phyloP scores from a whole-genome alignment of 148 eudicot species.

The Fallopia convolvulus region DNA sequence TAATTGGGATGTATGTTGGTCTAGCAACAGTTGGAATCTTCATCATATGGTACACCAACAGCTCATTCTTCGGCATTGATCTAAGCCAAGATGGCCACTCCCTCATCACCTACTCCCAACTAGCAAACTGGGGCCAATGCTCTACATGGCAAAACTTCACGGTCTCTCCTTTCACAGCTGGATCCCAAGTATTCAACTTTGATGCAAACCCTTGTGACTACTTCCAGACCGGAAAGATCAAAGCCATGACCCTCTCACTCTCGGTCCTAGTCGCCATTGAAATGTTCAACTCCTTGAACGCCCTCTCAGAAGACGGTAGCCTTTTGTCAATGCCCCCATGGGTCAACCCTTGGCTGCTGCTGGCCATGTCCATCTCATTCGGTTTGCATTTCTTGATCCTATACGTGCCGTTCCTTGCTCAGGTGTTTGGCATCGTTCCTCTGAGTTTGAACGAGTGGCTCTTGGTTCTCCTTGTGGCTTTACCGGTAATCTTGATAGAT shows the following conservation, averaged over 20 bases:
- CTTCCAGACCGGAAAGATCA: constrained; percentile 34
- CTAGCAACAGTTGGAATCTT: constrained; percentile 47
- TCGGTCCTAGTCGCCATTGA: constrained; percentile 43
- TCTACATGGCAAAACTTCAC: constrained; percentile 31
- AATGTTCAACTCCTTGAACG: constrained; percentile 57
- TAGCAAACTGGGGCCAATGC: constrained; percentile 43
- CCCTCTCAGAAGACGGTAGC: constrained; percentile 44
- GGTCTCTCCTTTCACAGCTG: constrained; percentile 37
- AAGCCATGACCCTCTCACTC: constrained; percentile 47
- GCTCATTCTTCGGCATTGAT: constrained; percentile 43
- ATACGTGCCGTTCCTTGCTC: constrained; percentile 44
- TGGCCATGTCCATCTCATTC: constrained; percentile 43
- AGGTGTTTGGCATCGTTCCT: constrained; percentile 40
- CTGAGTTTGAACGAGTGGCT: constrained; percentile 44
- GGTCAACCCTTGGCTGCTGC: constrained; percentile 47
- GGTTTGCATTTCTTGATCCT: constrained; percentile 42
- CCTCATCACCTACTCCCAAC: constrained; percentile 37
- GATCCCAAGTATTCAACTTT: constrained; percentile 21
- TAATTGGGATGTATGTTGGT: constrained; percentile 47
- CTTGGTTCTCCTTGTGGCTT: constrained; percentile 34
- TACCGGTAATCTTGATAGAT: constrained; percentile 30
- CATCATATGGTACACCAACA: constrained; percentile 41
- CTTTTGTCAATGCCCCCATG: constrained; percentile 44
- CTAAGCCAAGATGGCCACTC: constrained; percentile 43
- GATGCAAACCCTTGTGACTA: constrained; percentile 39